Base-by-base conservation (phyloP, 805 yeast species). In the Candida andamanensis region DNA sequence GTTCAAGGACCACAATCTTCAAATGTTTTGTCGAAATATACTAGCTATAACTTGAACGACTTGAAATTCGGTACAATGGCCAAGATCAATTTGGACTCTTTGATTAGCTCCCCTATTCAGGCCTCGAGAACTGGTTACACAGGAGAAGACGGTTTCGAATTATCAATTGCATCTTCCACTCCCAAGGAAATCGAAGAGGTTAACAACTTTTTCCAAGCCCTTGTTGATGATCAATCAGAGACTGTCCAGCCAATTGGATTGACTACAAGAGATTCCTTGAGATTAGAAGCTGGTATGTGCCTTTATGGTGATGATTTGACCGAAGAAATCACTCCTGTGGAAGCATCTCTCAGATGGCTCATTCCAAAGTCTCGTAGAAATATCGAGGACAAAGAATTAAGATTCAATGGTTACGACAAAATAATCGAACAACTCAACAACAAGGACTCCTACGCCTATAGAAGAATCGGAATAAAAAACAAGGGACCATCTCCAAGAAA, bases 251-350 rank as follows among this genome's bases (percentile, higher is more conserved):
- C 96, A 23, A 85, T 87, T 46, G 98, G 98, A 4, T 74, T 92
- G 31, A 98, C 97, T n/a, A 97, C 98, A 2, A 79, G 98, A 58
- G 98, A 92, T 57, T 85, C 97, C 8, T 69, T 92, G 44, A 76
- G 98, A 51, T 65, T 92, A 32, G 98, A 92, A 64, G 98, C 98
- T 4, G 98, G 98, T 19, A 85, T 92, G 96, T 92, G 98, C 60
- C 69, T 92, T 34, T 92, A 92, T 50, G 98, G 98, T 2, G 83
- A 87, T 54, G 98, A 92, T 58, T 69, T 92, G 48, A 74, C 72
- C 40, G 95, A 86, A 46, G 56, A 62, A 9, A 77, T 74, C 18
- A 81, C 95, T 2, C 98, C 98, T 8, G 76, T 90, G 4, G 94
- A 87, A 46, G 94, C 92, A 0, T 77, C 92, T 0, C 71, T 92